phyloP scores from a whole-genome alignment of 108 stramenopile genomes.

The Cyclotella baltica region DNA sequence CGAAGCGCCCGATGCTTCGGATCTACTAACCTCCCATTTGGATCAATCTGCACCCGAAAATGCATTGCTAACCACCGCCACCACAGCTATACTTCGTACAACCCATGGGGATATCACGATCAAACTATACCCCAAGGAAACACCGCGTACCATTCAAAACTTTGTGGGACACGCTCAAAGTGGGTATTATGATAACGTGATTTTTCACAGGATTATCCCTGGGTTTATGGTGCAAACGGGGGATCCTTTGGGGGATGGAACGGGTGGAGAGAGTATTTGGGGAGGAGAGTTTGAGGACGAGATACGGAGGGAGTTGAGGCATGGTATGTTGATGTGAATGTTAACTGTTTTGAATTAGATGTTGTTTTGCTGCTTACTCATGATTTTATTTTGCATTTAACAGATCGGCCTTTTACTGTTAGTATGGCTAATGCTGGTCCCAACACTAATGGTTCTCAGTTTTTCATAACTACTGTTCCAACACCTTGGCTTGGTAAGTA shows the following conservation, averaged over 20 bases:
- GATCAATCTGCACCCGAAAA: conserved; percentile 23
- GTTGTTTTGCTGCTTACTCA: too few species aligned
- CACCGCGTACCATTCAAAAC: conserved; percentile 95
- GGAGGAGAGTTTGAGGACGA: conserved; percentile 99
- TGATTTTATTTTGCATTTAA: not conserved
- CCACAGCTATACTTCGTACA: conserved; percentile 92
- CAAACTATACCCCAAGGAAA: conserved; percentile 87
- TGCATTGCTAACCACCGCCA: conserved; percentile 55
- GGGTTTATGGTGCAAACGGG: conserved; percentile 99
- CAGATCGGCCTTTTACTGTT: conserved; percentile 94
- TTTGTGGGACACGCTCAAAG: conserved; percentile 90
- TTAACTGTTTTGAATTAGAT: too few species aligned
- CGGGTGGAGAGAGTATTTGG: conserved; percentile 99
- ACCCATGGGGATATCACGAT: conserved; percentile 97
- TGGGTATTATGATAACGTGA: conserved; percentile 98
- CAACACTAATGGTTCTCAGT: conserved; percentile 79
- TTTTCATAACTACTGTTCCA: conserved; percentile 88
- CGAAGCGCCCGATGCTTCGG: conserved; percentile 92
- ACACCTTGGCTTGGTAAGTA: conserved; percentile 85
- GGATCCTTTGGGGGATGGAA: conserved; percentile 99
- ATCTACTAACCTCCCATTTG: conserved; percentile 56
- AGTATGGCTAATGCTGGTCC: conserved; percentile 98
- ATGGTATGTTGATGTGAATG: conserved; percentile 7
- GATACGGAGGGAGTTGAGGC: conserved; percentile 77
- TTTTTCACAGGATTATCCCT: conserved; percentile 96